These are phyloP conservation scores for Penicillium sumatraense DNA, from an alignment of 2,329 filamentous ascomycete genomes.

Conservation along the genomic window DNA sequence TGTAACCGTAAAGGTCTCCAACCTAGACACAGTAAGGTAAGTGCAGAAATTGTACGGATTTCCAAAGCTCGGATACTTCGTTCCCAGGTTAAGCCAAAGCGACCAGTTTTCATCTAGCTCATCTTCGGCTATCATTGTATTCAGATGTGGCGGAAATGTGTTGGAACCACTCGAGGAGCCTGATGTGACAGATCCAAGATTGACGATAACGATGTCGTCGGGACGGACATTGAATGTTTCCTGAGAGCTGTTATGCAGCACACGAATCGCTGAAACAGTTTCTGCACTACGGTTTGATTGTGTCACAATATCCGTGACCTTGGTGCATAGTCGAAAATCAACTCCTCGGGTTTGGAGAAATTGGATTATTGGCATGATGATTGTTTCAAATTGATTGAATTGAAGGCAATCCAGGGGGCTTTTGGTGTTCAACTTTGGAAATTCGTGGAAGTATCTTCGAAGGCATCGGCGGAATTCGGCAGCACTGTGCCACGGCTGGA, in stretches of 20 bases:
- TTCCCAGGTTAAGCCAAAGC: conserved; percentile 47
- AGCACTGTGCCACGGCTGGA: conserved; percentile 35
- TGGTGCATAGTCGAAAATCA: conserved; percentile 33
- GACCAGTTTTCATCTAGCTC: conserved; percentile 47
- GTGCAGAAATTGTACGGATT: conserved; percentile 49
- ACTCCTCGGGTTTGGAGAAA: conserved; percentile 30
- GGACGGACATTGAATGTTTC: conserved; percentile 19
- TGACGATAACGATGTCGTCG: conserved; percentile 47
- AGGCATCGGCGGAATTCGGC: conserved; percentile 32
- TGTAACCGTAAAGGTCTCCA: conserved; percentile 50
- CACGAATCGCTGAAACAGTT: conserved; percentile 22
- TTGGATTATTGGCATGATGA: conserved; percentile 28
- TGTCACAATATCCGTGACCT: conserved; percentile 31
- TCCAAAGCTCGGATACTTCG: conserved; percentile 42
- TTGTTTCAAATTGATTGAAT: conserved; percentile 33
- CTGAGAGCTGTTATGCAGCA: conserved; percentile 14
- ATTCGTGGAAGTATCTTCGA: conserved; percentile 26
- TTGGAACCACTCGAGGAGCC: conserved; percentile 42
- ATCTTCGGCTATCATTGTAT: conserved; percentile 27
- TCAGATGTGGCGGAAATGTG: conserved; percentile 29
- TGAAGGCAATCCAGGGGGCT: conserved; percentile 24
- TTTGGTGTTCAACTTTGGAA: conserved; percentile 22
- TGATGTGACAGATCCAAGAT: conserved; percentile 45
- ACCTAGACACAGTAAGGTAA: conserved; percentile 40
- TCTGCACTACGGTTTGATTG: not conserved